These are phyloP conservation scores for Syzygium jambos DNA, from an alignment of 345 rosid species.

Conservation along the genomic window DNA sequence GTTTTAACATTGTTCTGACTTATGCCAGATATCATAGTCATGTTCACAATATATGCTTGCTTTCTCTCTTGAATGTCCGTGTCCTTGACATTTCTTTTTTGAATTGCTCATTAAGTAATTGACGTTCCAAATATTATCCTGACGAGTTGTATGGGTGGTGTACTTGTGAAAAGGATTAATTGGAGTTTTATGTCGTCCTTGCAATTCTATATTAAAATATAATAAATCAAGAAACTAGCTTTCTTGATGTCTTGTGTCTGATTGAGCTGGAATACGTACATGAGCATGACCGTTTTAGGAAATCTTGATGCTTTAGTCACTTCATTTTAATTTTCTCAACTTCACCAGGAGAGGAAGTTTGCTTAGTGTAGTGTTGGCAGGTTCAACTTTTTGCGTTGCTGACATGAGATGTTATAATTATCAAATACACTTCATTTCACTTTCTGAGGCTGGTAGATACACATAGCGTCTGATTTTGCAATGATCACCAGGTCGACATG, in stretches of 20 bases:
- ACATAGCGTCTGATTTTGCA: neutral
- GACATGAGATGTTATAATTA: neutral
- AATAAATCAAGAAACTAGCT: neutral
- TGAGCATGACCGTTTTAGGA: neutral
- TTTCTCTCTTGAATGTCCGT: neutral
- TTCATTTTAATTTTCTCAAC: neutral
- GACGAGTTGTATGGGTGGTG: neutral
- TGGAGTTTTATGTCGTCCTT: neutral
- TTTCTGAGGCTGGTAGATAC: neutral
- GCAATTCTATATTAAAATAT: neutral
- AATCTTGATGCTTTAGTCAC: neutral
- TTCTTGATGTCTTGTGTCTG: neutral
- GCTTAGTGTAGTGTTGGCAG: neutral
- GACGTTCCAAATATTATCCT: neutral
- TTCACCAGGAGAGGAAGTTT: neutral
- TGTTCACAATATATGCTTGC: neutral
- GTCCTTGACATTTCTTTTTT: neutral
- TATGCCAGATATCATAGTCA: neutral
- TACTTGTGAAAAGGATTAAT: neutral
- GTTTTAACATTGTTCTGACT: neutral
- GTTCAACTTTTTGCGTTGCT: neutral
- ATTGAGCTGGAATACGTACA: neutral
- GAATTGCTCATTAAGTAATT: neutral
- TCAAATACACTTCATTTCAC: neutral
- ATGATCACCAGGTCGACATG: neutral